Conservation (phyloP, 176 grass and related monocot genomes). For the Oryza officinalis region DNA sequence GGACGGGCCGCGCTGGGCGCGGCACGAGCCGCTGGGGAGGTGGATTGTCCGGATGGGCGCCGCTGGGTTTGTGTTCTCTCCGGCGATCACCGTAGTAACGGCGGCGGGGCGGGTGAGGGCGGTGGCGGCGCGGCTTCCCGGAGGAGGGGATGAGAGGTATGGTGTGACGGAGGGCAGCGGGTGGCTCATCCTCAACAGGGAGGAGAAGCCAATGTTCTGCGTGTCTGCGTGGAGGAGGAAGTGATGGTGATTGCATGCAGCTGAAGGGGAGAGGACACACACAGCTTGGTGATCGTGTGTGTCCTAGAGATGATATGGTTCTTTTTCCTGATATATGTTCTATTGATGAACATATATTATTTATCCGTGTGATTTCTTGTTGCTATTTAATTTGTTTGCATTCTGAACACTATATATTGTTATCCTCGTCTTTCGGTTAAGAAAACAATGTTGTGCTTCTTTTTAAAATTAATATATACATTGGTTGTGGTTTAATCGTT, state of each 20-base stretch:
- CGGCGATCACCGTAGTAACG: constrained; percentile 24
- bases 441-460: not conserved
- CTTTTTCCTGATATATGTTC: no score
- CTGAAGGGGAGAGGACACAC: no score
- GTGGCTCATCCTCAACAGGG: constrained; percentile 51
- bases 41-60: constrained; percentile 42
- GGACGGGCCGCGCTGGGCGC: constrained; percentile 38
- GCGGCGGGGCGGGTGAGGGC: constrained; percentile 22
- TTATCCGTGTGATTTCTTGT: not conserved
- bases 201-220: constrained; percentile 44
- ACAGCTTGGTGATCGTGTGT: no score
- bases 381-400: not conserved
- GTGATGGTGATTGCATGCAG: not conserved
- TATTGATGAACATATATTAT: not conserved
- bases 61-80: constrained; percentile 28
- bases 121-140: constrained; percentile 30
- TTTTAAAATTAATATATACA: not conserved
- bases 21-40: constrained; percentile 45
- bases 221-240: constrained; percentile 43
- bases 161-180: constrained; percentile 37
- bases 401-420: not conserved
- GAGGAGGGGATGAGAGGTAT: constrained; percentile 29
- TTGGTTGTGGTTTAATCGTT: not conserved
- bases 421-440: not conserved
- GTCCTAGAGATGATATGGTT: no score